These are phyloP conservation scores for Thielaviopsis cerberus DNA, from an alignment of 2,329 filamentous ascomycete genomes.

Conservation along the genomic window DNA sequence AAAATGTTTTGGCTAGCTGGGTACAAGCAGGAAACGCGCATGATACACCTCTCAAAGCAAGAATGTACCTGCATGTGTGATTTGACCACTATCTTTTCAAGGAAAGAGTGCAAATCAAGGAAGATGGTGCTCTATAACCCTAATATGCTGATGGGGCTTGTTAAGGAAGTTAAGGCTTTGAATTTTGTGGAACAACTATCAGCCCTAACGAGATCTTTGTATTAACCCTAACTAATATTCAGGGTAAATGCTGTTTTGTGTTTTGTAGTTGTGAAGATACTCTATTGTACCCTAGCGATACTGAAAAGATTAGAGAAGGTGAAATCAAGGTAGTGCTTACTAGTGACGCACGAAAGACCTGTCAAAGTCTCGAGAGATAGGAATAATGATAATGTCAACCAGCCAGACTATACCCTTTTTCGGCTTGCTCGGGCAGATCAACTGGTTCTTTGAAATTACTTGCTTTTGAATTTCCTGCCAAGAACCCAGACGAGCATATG, in stretches of 20 bases:
- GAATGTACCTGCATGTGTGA: neutral
- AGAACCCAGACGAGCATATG: neutral
- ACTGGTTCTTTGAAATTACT: neutral
- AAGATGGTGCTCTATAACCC: neutral
- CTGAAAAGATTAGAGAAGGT: neutral
- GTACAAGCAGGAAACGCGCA: neutral
- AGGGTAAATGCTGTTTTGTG: too few relatives aligned
- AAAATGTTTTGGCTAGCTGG: neutral
- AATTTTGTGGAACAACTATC: neutral
- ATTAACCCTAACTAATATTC: neutral
- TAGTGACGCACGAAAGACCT: neutral
- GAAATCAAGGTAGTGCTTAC: neutral
- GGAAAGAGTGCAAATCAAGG: neutral
- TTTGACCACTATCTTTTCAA: neutral
- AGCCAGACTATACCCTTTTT: neutral
- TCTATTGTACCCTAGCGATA: too few relatives aligned
- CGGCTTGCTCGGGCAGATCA: neutral
- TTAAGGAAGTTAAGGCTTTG: neutral
- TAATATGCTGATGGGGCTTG: neutral
- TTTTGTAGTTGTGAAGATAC: too few relatives aligned
- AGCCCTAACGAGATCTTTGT: too few relatives aligned
- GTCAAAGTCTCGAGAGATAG: neutral
- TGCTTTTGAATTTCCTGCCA: neutral
- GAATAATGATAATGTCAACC: neutral
- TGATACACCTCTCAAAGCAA: neutral